These are phyloP conservation scores for Sideroxylon spinosum DNA, from an alignment of 179 eudicot genomes.

Conservation along the genomic window DNA sequence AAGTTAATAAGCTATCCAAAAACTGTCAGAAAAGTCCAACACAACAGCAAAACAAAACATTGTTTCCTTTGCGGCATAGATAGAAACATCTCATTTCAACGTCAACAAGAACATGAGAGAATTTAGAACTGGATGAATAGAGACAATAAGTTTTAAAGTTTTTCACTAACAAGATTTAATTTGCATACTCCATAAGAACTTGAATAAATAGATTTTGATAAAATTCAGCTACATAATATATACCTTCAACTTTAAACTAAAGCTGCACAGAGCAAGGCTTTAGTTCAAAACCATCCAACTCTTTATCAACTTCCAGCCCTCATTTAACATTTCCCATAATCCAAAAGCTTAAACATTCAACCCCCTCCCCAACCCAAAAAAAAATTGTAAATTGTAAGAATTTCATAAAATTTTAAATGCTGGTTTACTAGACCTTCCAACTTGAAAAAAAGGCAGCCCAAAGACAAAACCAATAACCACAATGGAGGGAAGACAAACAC, in stretches of 20 bases:
- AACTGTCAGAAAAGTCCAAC: background rate
- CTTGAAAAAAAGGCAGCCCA: background rate
- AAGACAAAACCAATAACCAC: background rate
- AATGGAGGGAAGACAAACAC: background rate
- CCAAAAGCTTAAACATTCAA: background rate
- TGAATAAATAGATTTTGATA: background rate
- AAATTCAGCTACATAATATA: background rate
- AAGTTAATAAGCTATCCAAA: conserved; percentile 26
- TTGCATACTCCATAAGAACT: background rate
- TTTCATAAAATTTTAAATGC: background rate
- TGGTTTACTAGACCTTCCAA: background rate
- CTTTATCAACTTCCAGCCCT: background rate
- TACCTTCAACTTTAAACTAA: background rate
- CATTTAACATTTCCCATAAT: background rate
- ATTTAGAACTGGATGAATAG: background rate
- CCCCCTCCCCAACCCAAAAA: background rate
- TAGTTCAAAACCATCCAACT: background rate
- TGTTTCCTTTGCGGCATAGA: background rate
- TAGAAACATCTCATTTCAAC: background rate
- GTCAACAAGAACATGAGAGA: background rate
- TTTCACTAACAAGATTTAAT: background rate
- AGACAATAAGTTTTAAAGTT: background rate
- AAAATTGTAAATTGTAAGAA: background rate
- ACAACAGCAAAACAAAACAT: conserved; percentile 8
- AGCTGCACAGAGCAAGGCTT: background rate